These are phyloP conservation scores for Cordyceps tenuipes DNA, from an alignment of 2,329 filamentous ascomycete genomes.

Conservation along the genomic window DNA sequence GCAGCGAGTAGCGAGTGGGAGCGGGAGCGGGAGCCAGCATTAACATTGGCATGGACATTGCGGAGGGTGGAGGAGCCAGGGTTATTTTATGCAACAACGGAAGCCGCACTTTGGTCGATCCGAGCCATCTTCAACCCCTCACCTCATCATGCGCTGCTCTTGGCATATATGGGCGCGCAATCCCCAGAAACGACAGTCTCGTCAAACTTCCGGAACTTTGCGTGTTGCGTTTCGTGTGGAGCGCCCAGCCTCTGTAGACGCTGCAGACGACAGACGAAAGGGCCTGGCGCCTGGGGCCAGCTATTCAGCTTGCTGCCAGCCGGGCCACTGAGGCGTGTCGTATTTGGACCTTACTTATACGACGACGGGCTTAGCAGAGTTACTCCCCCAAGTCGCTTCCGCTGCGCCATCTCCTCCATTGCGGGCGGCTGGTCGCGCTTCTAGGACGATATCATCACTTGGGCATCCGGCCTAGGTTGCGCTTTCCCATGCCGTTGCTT, in stretches of 20 bases:
- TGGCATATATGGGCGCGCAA: background rate
- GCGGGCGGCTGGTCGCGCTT: too few species aligned
- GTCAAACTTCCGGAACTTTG: background rate
- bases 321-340: background rate
- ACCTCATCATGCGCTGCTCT: background rate
- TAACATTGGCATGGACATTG: background rate
- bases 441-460: too few species aligned
- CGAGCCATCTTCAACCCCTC: background rate
- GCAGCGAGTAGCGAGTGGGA: too few species aligned
- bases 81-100: background rate
- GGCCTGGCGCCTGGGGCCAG: background rate
- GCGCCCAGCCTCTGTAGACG: background rate
- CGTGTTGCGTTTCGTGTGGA: background rate
- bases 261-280: background rate
- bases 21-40: background rate
- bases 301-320: slow-evolving; percentile 4
- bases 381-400: background rate
- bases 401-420: too few species aligned
- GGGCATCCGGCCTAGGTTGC: too few species aligned
- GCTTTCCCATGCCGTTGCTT: too few species aligned
- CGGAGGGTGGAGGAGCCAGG: background rate
- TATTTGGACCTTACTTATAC: background rate
- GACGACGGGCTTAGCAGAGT: background rate
- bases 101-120: background rate
- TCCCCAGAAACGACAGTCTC: background rate